Conservation (phyloP, 805 yeast genomes). For the Geotrichum ghanense region DNA sequence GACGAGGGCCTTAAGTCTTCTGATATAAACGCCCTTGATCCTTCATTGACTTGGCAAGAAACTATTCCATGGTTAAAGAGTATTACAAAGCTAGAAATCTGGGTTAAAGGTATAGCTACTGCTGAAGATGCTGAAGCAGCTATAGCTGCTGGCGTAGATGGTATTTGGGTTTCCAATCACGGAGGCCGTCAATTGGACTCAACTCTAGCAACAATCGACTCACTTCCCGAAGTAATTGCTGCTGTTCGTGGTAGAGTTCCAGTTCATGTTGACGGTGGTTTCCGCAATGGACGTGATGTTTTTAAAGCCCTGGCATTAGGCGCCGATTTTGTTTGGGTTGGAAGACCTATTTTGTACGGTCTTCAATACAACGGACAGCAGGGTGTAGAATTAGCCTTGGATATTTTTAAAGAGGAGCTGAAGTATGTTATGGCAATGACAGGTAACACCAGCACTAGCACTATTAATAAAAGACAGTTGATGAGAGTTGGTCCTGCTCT, state of each 20-base stretch:
- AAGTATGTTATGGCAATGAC: conserved; percentile 17
- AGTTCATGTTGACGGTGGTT: conserved; percentile 58
- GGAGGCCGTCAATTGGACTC: conserved; percentile 68
- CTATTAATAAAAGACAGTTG: conserved; percentile 9
- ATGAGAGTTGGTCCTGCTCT: conserved; percentile 12
- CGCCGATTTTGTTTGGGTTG: conserved; percentile 55
- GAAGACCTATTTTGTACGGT: conserved; percentile 57
- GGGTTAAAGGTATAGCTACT: conserved; percentile 54
- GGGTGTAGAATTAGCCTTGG: conserved; percentile 36
- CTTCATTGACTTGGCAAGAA: conserved; percentile 22
- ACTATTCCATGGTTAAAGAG: conserved; percentile 21
- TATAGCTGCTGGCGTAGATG: conserved; percentile 45
- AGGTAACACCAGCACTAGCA: conserved; percentile 13
- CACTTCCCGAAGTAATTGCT: conserved; percentile 41
- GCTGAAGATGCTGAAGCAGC: conserved; percentile 56
- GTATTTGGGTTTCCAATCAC: conserved; percentile 59
- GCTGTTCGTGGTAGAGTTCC: conserved; percentile 36
- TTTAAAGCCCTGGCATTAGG: conserved; percentile 60
- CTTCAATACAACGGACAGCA: conserved; percentile 57
- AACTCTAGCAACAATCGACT: conserved; percentile 51
- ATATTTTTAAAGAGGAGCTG: conserved; percentile 18
- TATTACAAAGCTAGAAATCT: conserved; percentile 34
- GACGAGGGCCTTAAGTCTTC: conserved; percentile 8
- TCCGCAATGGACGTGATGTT: conserved; percentile 55
- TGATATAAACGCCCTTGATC: conserved; percentile 16